A percentile compares a stretch with the other conserved stretches of the same genome.
Evolutionary conservation across 1,284 basidiomycete genomes (phyloP).

Genomic region (Ustilago curta): DNA sequence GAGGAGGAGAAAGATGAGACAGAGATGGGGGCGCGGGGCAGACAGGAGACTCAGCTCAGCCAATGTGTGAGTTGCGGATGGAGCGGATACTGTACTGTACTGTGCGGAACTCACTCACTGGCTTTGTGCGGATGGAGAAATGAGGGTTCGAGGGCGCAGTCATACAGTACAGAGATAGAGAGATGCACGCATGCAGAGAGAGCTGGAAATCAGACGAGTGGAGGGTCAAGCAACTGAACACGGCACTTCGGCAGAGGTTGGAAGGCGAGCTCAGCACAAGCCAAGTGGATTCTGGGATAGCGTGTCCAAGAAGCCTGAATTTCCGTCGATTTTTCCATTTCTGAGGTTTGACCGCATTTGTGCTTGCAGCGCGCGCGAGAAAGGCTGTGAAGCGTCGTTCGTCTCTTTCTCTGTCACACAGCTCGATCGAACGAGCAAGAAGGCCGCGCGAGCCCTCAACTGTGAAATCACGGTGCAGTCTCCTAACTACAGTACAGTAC

Average conservation of each 20-base stretch:
- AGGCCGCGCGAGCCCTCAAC: no score
- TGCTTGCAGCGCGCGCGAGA: conserved; percentile 2
- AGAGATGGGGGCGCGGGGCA: conserved; percentile 5
- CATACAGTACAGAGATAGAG: background rate
- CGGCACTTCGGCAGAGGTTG: conserved; percentile 11
- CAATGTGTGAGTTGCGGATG: conserved; percentile 18
- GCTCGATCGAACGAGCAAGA: no score
- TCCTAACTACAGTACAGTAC: no score
- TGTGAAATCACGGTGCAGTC: background rate
- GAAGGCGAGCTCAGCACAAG: conserved; percentile 8
- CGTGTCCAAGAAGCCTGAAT: background rate
- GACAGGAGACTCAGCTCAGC: conserved; percentile 16
- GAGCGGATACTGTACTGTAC: conserved; percentile 13
- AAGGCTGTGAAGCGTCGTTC: conserved; percentile 10
- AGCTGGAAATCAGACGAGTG: conserved; percentile 1
- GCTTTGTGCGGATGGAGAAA: background rate
- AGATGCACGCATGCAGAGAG: conserved; percentile 15
- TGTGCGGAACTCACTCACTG: no score
- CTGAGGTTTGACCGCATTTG: conserved; percentile 25
- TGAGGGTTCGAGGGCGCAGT: conserved; percentile 18
- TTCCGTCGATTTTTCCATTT: conserved; percentile 3
- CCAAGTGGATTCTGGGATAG: conserved; percentile 2
- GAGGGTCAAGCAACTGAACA: conserved; percentile 13
- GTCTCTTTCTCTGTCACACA: background rate
- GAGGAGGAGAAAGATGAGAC: conserved; percentile 78